Evolutionary conservation across 2,329 filamentous ascomycete genomes (phyloP).

Genomic region (Zelopaecilomyces penicillatus): DNA sequence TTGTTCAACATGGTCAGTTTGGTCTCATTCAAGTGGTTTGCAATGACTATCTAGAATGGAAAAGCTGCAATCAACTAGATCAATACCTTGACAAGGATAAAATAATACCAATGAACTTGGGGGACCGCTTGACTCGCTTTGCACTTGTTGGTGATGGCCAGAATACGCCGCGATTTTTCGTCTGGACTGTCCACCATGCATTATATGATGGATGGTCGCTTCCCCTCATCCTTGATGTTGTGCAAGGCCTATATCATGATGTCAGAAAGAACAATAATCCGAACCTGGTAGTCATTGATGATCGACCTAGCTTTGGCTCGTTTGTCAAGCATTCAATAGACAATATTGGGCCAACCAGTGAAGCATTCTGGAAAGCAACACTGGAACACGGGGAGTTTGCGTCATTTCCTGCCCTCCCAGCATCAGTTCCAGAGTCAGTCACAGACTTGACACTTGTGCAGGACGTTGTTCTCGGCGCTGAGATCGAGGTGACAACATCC

Average conservation of each 20-base stretch:
- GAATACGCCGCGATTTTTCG: slow-evolving; percentile 6
- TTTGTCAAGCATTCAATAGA: not conserved
- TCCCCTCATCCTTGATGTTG: slow-evolving; percentile 1
- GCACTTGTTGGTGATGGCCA: slow-evolving; percentile 1
- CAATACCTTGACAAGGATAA: not conserved
- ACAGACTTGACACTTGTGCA: not conserved
- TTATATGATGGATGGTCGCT: slow-evolving; percentile 16
- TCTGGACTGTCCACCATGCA: slow-evolving; percentile 16
- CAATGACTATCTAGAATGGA: not conserved
- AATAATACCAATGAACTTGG: too few species aligned
- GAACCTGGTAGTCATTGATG: not conserved
- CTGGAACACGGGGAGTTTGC: not conserved
- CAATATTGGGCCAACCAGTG: too few species aligned
- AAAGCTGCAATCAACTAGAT: not conserved
- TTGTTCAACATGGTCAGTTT: not conserved
- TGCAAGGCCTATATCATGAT: slow-evolving; percentile 2
- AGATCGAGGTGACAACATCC: slow-evolving; percentile 8
- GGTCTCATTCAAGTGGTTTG: slow-evolving; percentile 1
- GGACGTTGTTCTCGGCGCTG: not conserved
- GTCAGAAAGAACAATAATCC: too few species aligned
- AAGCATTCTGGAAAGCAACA: not conserved
- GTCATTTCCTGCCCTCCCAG: too few species aligned
- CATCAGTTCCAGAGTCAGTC: not conserved
- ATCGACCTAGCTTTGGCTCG: not conserved
- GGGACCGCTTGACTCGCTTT: not conserved